Evolutionary conservation across 805 yeast genomes (phyloP), one percentile per base, ranked within the genome.

Genomic region (Metschnikowia lochheadii): DNA sequence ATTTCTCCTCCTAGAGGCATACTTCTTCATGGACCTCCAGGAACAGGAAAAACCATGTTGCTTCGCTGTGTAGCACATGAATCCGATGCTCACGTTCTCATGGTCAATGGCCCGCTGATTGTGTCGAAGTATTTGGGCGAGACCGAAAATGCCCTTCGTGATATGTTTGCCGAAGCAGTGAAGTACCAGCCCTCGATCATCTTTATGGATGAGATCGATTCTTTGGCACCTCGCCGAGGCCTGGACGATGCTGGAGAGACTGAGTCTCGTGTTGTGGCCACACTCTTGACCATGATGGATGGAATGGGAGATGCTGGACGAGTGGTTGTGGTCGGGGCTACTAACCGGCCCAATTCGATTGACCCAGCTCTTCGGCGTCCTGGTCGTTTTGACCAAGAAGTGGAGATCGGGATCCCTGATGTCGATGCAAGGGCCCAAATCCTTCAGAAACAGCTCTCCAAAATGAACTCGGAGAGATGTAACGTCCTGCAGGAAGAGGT

Each of bases 11-110:
- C 97, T 13, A 75, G 97, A 50, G 99, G 99, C 34, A 82, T 92
- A n/a, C 70, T 92, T 14, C 68, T 92, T 11, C 96, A 92, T 69
- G 99, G 99, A 0, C 96, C 97, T 2, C 94, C 98, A 2, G 99
- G 99, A 3, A 92, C 97, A 0, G 99, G 99, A 46, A 92, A 92
- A 65, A 87, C 97, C 0, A 81, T 91, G 89, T 75, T 94, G 6
- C 73, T 94, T 35, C 78, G 87, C 49, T 85, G 96, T 26, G 83
- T 92, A 8, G 95, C 96, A 0, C 76, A 82, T 54, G 92, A 86
- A 51, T 73, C 80, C 1, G 78, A 85, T 53, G 95, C 96, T 0
- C 99, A 92, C 66, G 83, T 92, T 0, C 74, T 94, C 41, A 83
- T 87, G 2, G 85, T 94, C 21, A 87, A 87, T 63, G 97, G 97